phyloP scores from a whole-genome alignment of 441 rosid species.

The Melastoma candidum region DNA sequence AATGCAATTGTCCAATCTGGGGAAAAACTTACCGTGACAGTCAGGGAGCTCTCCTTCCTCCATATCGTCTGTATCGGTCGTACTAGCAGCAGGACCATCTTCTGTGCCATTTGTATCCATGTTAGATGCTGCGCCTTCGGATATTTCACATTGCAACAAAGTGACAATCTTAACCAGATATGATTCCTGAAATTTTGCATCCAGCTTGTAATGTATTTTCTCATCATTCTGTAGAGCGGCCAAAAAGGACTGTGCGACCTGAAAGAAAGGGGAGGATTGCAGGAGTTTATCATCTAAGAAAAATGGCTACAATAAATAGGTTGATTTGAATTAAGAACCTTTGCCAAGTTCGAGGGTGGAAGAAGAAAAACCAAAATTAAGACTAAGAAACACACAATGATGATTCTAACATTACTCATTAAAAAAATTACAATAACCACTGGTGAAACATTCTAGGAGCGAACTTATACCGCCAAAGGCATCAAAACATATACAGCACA shows the following conservation, averaged over 20 bases:
- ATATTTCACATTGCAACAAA: conserved; percentile 77
- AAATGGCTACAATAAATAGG: too few species aligned
- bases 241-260: conserved; percentile 95
- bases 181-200: conserved; percentile 94
- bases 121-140: conserved; percentile 82
- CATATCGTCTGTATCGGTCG: conserved; percentile 47
- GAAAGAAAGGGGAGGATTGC: conserved; percentile 5
- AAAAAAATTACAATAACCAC: too few species aligned
- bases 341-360: too few species aligned
- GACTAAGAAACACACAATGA: conserved; percentile 2
- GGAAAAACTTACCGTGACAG: conserved; percentile 56
- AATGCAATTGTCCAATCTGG: background rate
- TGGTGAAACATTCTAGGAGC: too few species aligned
- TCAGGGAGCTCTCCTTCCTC: conserved; percentile 99
- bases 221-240: conserved; percentile 91
- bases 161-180: conserved; percentile 69
- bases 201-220: conserved; percentile 91
- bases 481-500: conserved; percentile 7
- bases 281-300: too few species aligned
- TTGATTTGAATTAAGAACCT: too few species aligned
- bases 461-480: conserved; percentile 2
- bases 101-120: conserved; percentile 40
- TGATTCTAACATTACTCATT: background rate
- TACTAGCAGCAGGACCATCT: conserved; percentile 27
- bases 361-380: conserved; percentile 10